Base-by-base conservation (phyloP, 768 basidiomycete genomes). In the Kwoniella shandongensis region DNA sequence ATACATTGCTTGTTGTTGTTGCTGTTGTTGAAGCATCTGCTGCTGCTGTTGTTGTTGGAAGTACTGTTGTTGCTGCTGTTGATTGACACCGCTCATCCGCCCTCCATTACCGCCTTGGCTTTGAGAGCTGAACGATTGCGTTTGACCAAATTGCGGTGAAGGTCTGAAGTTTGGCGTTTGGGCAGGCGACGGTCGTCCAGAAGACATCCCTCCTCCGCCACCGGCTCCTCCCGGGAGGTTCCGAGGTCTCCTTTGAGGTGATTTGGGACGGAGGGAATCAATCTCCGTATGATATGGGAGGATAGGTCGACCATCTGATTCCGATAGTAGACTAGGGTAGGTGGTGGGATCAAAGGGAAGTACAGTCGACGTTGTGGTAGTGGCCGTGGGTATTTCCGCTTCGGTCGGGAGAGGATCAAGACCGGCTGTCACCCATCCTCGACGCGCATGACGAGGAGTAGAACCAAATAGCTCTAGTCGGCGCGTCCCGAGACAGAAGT, bases 401-500 rank as follows among this genome's bases (percentile, higher is more conserved):
- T 87, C 86, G 86, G 89, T 46, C 49, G n/a, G 40, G 3, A 44
- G 57, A 64, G 6, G 75, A 75, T 20, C 72, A 72, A 13, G 65
- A 11, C 62, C 62, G 2, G 57, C 57, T 23, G 76, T 76, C 18
- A 76, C 67, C 96, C 96, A 99, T 5, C 94, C 94, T 11, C 85
- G 83, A 0, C 93, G 84, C 0, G 85, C 23, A 0, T 83, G 81
- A 0, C 80, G 79, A 2, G 84, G 83, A 0, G 89, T 91, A 3
- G 84, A 83, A 0, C 89, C 91, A 63, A 92, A 97, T 12, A 99
- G 78, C 72, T 98, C 91, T 13, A 99, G 84, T 2, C 96, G 84
- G 15, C 94, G 86, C 0, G 88, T 83, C 4, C 93, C 96, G 47
- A 96, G 86, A 72, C 93, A 98, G 75, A 99, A 98, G 76, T 94